Evolutionary conservation across 78 protist genomes (phyloP), one percentile per base, ranked within the genome.

Genomic region (Dictyostelium purpureum): DNA sequence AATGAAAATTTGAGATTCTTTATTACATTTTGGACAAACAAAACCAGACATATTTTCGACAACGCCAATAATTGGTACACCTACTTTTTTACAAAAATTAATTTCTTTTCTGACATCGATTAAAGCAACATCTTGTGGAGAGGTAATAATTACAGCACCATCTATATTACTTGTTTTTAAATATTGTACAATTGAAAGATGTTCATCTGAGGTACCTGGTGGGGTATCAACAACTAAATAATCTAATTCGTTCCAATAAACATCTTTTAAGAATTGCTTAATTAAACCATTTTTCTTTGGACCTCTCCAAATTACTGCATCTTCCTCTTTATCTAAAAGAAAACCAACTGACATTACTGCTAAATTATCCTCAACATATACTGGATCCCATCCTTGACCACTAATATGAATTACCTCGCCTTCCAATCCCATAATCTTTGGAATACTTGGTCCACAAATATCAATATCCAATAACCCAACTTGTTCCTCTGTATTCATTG

Each of bases 151-250:
- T 3, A 99, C 81, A 0, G 99, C 99, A 6, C 99, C 99, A 19
- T 77, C 94, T 31, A 80, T 1, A 45, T 77, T 89, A 0, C 93
- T 65, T 1, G 82, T 47, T 51, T 77, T 33, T 3, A 99, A 93
- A 47, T 70, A 85, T 49, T 94, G 85, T 12, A 97, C 97, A 37
- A 98, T 49, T 3, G 99, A 89, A 33, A 99, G 54, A 96, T 99
- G 99, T 89, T 99, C 99, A 81, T 99, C 99, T 0, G 99, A 97
- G 0, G 99, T 99, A 16, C 99, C 99, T 16, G 98, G 98, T 2
- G 99, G 99, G 16, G 99, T 99, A 90, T 99, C 99, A 33, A 99
- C 63, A 2, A 99, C 28, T 6, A 99, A 96, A 28, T 75, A 97
- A 88, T 99, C 99, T 11, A 98, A 79, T 1, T 95, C 99, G 12